Evolutionary conservation across 805 yeast genomes (phyloP), one percentile per base, ranked within the genome.

Genomic region (Metschnikowia amazonensis): DNA sequence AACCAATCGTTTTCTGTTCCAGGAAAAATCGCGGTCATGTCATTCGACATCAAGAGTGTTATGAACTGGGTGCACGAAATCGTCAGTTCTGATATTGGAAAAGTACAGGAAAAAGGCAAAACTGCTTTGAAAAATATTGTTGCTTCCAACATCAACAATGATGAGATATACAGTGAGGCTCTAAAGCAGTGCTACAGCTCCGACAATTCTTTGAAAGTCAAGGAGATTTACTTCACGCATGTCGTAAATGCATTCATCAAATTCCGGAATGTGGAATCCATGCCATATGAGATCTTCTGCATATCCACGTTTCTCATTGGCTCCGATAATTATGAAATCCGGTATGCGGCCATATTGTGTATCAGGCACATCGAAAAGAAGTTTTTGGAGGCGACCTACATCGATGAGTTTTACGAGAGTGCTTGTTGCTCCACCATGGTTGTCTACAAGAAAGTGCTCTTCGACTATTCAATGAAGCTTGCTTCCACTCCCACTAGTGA

Each of bases 381-480:
- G 20, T 54, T 51, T 35, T 56, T 60, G 39, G 76, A 79, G 28
- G 72, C 81, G 1, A 70, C 80, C 0, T 72, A 76, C 13, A 67
- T 83, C 2, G 75, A 75, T 6, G 76, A 76, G 18, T 87, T 80
- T 59, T 76, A 80, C 29, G 92, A 87, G 58, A 75, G 87, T 30
- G 77, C 89, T 11, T 78, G 84, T 42, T 86, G 89, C 50, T 75
- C 80, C 28, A 84, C 95, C 5, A 80, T 85, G 55, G 86, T 89
- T 5, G 89, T 94, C 4, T 90, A 85, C 69, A 89, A 89, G 59
- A 81, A 92, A 34, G 95, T 95, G 0, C 76, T 92, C 45, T 84
- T 85, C 53, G 88, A 86, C 44, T 69, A 90, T 18, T 84, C 97
- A 0, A 76, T 83, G 6, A 81, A 82, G 48, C 79, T 88, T 60